Base-by-base conservation (phyloP, 2,329 filamentous ascomycete genomes). In the Coniella vitis region DNA sequence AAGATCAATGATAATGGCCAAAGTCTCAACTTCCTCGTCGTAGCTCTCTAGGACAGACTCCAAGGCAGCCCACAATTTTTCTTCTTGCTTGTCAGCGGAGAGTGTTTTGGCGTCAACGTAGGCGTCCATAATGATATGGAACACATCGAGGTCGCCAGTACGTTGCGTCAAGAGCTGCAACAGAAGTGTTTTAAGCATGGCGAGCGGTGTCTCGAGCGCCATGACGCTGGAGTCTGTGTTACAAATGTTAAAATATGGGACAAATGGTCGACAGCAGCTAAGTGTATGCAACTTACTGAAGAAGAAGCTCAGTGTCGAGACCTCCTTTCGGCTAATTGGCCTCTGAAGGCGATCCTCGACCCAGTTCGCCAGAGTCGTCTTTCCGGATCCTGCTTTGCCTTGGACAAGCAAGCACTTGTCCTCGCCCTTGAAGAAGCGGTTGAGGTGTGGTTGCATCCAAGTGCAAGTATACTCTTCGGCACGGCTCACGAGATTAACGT, bases 361-460 rank as follows among this genome's bases (percentile, higher is more conserved):
- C 40, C 40, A 43, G 22, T 43, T 43, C 4, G 40, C 40, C 3
- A 43, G 25, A 19, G 40, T 43, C 4, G 40, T 43, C 40, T 43
- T 43, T 4, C 40, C 40, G n/a, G 31, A 43, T 2, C 40, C 40
- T 8, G 40, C 40, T 7, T 22, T 43, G 9, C 40, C 40, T 19
- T 43, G 40, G 3, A 43, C 31, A 8, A 43, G 40, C 22, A 43
- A 14, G 19, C 40, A 43, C 17, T 43, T 43, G 29, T 22, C 40
- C 19, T 35, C 17, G 13, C 40, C 40, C 31, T 43, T 35, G 40
- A 43, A 43, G 40, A 43, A 43, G 40, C 29, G 20, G 40, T 43
- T n/a, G 29, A 43, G 31, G 22, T 43, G 25, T 14, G 40, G 25
- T 31, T 43, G 40, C 31, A 43, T 17, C 40, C 40, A 43, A 17